Evolutionary conservation across 2,329 filamentous ascomycete species (phyloP).

Genomic region (Pseudogymnoascus destructans): DNA sequence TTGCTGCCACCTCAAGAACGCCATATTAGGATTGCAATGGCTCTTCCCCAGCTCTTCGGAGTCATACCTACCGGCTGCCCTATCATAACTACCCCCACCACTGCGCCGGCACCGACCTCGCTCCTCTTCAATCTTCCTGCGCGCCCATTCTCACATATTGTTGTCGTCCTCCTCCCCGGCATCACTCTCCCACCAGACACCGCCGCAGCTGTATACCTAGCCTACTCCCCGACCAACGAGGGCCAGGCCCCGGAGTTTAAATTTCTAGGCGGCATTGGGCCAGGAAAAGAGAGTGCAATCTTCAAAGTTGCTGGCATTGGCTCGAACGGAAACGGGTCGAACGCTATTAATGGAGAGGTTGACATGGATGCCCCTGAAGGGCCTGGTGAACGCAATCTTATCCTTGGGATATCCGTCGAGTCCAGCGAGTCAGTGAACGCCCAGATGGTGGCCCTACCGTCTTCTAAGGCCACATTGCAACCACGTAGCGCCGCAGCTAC

Average conservation of each 20-base stretch:
- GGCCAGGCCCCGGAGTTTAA: slow-evolving; percentile 49
- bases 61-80: slow-evolving; percentile 48
- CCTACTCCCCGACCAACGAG: slow-evolving; percentile 31
- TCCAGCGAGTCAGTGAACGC: slow-evolving; percentile 56
- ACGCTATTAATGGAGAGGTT: slow-evolving; percentile 32
- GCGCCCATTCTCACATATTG: slow-evolving; percentile 60
- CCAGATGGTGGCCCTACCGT: slow-evolving; percentile 49
- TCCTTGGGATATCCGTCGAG: slow-evolving; percentile 75
- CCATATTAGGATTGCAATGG: slow-evolving; percentile 7
- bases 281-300: slow-evolving; percentile 82
- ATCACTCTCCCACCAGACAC: slow-evolving; percentile 58
- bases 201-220: slow-evolving; percentile 82
- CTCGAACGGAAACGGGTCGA: slow-evolving; percentile 27
- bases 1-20: background rate
- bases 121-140: slow-evolving; percentile 41
- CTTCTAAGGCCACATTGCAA: slow-evolving; percentile 26
- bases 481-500: slow-evolving; percentile 21
- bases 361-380: slow-evolving; percentile 22
- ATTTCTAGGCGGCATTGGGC: slow-evolving; percentile 79
- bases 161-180: slow-evolving; percentile 78
- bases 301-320: slow-evolving; percentile 53
- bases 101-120: slow-evolving; percentile 40
- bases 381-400: slow-evolving; percentile 33
- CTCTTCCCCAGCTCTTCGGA: slow-evolving; percentile 35
- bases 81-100: slow-evolving; percentile 40